Percentiles rank a stretch among this genome's conserved stretches.
phyloP scores from a whole-genome alignment of 2,329 filamentous ascomycete genomes.

The Pseudocercospora vitis region DNA sequence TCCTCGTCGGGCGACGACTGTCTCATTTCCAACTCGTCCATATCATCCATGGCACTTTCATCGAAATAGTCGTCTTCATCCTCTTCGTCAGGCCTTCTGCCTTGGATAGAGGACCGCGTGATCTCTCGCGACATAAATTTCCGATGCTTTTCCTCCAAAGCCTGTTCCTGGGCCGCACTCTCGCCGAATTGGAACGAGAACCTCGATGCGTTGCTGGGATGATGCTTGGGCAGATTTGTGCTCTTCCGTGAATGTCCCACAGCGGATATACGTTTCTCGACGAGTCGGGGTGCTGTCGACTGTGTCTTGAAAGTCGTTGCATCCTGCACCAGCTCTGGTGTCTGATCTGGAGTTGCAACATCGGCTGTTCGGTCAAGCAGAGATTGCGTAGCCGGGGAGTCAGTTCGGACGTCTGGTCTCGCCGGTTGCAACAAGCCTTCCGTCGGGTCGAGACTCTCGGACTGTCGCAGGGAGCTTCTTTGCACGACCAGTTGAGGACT shows the following conservation, averaged over 20 bases:
- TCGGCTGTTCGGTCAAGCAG: constrained; percentile 14
- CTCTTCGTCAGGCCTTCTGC: constrained; percentile 28
- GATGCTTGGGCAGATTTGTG: constrained; percentile 42
- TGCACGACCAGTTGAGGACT: constrained; percentile 14
- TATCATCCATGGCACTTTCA: constrained; percentile 46
- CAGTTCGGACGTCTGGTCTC: constrained; percentile 1
- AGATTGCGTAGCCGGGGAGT: constrained; percentile 4
- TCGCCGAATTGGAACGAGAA: constrained; percentile 83
- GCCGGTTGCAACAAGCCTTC: constrained; percentile 1
- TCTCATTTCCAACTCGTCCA: constrained; percentile 47
- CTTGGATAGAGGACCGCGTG: constrained; percentile 12
- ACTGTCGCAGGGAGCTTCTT: constrained; percentile 16
- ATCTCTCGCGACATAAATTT: constrained; percentile 24
- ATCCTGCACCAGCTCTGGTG: constrained; percentile 16
- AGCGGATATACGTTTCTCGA: constrained; percentile 35
- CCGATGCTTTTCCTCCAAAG: constrained; percentile 68
- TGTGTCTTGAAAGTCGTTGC: constrained; percentile 16
- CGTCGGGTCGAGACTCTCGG: background rate
- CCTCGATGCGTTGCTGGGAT: constrained; percentile 68
- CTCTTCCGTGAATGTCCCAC: constrained; percentile 32
- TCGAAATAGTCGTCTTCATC: constrained; percentile 42
- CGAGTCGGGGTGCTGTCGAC: constrained; percentile 25
- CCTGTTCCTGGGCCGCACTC: constrained; percentile 62
- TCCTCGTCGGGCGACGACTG: constrained; percentile 12
- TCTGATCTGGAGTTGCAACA: constrained; percentile 24